Conservation (phyloP, 257 asterid genomes). For the Nicotiana benthamiana region DNA sequence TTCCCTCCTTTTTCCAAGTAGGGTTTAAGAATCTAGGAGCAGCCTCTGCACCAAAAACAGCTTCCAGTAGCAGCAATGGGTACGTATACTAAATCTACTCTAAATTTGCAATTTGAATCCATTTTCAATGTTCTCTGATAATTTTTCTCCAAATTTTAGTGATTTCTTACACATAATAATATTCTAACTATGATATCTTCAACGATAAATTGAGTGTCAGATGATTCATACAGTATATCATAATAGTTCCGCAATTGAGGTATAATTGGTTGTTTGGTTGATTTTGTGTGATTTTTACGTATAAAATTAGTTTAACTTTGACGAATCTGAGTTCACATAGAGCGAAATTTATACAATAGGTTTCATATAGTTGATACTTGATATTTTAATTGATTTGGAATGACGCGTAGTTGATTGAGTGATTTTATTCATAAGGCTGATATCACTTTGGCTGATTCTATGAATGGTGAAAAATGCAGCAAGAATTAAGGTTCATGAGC, state of each 20-base stretch:
- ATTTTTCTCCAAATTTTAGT: not conserved
- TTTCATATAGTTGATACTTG: not conserved
- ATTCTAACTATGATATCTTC: not conserved
- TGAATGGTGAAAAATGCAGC: slow-evolving; percentile 24
- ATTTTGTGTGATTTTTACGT: too few relatives aligned
- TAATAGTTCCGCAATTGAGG: too few relatives aligned
- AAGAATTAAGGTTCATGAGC: slow-evolving; percentile 62
- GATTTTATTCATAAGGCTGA: not conserved
- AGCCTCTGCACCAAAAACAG: too few relatives aligned
- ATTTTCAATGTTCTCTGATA: not conserved
- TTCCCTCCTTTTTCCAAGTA: too few relatives aligned
- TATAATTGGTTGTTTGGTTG: too few relatives aligned
- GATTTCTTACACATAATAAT: not conserved
- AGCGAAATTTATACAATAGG: not conserved
- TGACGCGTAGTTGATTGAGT: not conserved
- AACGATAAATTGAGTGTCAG: not conserved
- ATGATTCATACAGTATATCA: not conserved
- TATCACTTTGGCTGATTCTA: not conserved
- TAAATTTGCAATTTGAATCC: not conserved
- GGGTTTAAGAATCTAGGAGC: too few relatives aligned
- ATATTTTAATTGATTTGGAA: not conserved
- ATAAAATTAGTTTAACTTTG: not conserved
- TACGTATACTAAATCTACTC: not conserved
- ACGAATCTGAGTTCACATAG: not conserved
- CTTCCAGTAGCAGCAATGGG: slow-evolving; percentile 8